These are phyloP conservation scores for Trichosanthes truncata DNA, from an alignment of 306 rosid genomes.

Conservation along the genomic window DNA sequence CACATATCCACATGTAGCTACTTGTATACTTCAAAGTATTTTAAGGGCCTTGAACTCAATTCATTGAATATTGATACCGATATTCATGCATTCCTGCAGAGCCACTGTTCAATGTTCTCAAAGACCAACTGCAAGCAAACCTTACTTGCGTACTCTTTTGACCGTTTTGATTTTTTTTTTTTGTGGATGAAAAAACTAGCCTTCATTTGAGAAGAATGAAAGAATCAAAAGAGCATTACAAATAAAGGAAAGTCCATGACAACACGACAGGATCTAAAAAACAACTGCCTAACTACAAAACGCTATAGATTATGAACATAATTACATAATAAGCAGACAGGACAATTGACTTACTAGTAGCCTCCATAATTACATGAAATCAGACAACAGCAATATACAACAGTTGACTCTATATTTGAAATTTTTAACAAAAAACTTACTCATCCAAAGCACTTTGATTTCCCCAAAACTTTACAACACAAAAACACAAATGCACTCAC, in stretches of 20 bases:
- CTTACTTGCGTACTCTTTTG: not conserved
- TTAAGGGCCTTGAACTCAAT: not conserved
- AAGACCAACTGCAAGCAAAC: not conserved
- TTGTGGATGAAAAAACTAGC: not conserved
- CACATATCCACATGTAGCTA: not conserved
- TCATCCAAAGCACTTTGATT: not conserved
- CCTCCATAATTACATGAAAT: not conserved
- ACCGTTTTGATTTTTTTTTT: not conserved
- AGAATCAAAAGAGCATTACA: not conserved
- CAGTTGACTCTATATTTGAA: not conserved
- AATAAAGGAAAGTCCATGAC: not conserved
- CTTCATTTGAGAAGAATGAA: not conserved
- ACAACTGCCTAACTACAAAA: not conserved
- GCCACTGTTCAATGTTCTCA: not conserved
- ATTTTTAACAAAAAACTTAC: not conserved
- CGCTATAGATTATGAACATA: not conserved
- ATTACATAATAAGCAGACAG: not conserved
- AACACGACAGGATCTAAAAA: not conserved
- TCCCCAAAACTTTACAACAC: not conserved
- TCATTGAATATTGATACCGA: not conserved
- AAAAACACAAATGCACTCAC: not conserved
- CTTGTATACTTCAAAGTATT: not conserved
- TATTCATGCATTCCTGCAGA: not conserved
- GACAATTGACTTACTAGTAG: not conserved
- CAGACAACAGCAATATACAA: not conserved